These are phyloP conservation scores for Colletotrichum trifolii DNA, from an alignment of 2,329 filamentous ascomycete genomes.

Conservation along the genomic window DNA sequence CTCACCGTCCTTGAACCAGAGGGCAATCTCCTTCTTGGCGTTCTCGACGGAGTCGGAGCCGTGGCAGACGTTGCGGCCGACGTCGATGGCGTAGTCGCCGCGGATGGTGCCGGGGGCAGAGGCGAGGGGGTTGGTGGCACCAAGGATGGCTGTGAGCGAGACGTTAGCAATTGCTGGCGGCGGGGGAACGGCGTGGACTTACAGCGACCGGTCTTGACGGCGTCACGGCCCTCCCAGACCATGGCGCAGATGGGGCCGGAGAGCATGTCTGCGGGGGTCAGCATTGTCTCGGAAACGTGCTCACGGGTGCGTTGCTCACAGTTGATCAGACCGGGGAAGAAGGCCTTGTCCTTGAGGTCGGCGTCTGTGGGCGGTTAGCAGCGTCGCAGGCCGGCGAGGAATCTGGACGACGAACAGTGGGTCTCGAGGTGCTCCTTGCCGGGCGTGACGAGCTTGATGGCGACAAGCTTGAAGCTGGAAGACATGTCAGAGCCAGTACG, in stretches of 20 bases:
- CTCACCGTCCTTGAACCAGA: conserved; percentile 96
- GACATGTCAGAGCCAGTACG: conserved; percentile 13
- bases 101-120: conserved; percentile 98
- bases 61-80: conserved; percentile 99
- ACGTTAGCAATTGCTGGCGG: conserved; percentile 38
- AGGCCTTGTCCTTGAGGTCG: conserved; percentile 92
- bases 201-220: conserved; percentile 97
- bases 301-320: conserved; percentile 66
- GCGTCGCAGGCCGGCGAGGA: conserved; percentile 28
- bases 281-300: background rate
- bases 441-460: conserved; percentile 93
- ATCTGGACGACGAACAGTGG: conserved; percentile 73
- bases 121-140: conserved; percentile 97
- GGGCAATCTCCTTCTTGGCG: conserved; percentile 99
- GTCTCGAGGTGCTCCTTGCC: conserved; percentile 96
- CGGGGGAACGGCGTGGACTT: conserved; percentile 50
- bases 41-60: conserved; percentile 98
- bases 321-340: conserved; percentile 93
- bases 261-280: conserved; percentile 80
- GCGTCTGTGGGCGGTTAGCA: conserved; percentile 65
- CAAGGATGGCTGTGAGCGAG: conserved; percentile 77
- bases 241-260: conserved; percentile 98
- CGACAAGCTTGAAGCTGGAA: conserved; percentile 92
- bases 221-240: conserved; percentile 99
- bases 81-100: conserved; percentile 84